Evolutionary conservation across 2,329 filamentous ascomycete genomes (phyloP), one percentile per base, ranked within the genome.

Genomic region (Coniochaeta hoffmannii): DNA sequence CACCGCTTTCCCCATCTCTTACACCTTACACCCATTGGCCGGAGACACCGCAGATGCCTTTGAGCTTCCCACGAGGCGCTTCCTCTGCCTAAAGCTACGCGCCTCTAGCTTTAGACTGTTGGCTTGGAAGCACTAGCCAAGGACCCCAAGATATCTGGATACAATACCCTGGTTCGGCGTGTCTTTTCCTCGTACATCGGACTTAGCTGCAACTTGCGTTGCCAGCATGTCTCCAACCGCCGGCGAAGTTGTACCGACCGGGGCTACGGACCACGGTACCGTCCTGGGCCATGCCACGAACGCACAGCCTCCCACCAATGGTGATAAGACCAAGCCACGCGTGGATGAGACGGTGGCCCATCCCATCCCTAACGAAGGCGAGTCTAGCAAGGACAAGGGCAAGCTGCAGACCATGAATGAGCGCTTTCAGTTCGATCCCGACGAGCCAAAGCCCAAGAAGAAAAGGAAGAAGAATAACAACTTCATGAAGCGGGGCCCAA

Each of bases 381-480:
- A 50, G 44, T 28, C 24, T 31, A 19, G 17, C 30, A 32, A 22
- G n/a, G n/a, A 34, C 6, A 15, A 46, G 19, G 11, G 11, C 22
- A n/a, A 24, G 15, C 41, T 26, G 22, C 24, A 24, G 19, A 26
- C 41, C 5, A 9, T 4, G 4, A 12, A 46, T 24, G 41, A 6
- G 24, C 12, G 7, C 19, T 12, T 15, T 12, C 19, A 28, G 22
- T 4, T 19, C 3, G 41, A 28, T 9, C 11, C 36, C 22, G 24
- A 54, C 3, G 46, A 38, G 9, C 60, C 60, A 31, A 63, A 64
- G 50, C 54, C 57, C 38, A 63, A 62, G 12, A 72, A 71, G 61
- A 74, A 71, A 62, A 76, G 73, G 61, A 76, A 72, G 63, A 76
- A 68, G 60, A 72, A 71, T 55, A 74, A 67, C 53, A 63, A 61